Percentiles rank a stretch among this genome's conserved stretches.
Conservation (phyloP, 805 yeast species). For the Spathaspora arborariae region DNA sequence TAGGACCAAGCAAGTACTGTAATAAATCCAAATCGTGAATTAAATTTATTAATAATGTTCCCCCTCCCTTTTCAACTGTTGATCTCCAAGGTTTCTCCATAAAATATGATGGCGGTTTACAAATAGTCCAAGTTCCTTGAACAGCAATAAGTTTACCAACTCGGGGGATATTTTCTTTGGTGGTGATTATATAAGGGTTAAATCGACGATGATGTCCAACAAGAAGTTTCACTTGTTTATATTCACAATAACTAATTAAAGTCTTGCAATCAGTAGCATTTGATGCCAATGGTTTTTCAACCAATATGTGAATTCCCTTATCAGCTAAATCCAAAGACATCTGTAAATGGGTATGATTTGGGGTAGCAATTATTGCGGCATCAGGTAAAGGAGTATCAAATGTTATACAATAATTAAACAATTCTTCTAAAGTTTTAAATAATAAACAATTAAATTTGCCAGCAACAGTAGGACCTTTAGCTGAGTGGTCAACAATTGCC, state of each 20-base stretch:
- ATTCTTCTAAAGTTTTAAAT: slow-evolving; percentile 21
- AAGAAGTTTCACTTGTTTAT: slow-evolving; percentile 26
- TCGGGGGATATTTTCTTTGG: slow-evolving; percentile 28
- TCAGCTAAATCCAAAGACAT: slow-evolving; percentile 31
- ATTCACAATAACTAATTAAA: slow-evolving; percentile 23
- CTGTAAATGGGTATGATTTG: slow-evolving; percentile 38
- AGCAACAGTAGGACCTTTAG: slow-evolving; percentile 30
- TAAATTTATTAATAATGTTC: slow-evolving; percentile 37
- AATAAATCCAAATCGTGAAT: slow-evolving; percentile 41
- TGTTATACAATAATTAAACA: slow-evolving; percentile 22
- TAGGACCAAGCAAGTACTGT: slow-evolving; percentile 38
- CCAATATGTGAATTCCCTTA: slow-evolving; percentile 32
- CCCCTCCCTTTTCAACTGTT: slow-evolving; percentile 32
- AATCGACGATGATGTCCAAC: slow-evolving; percentile 43
- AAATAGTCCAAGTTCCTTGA: slow-evolving; percentile 40
- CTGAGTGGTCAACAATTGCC: slow-evolving; percentile 33
- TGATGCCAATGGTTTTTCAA: slow-evolving; percentile 39
- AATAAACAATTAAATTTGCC: slow-evolving; percentile 19
- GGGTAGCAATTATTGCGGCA: slow-evolving; percentile 41
- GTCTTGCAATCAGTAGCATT: slow-evolving; percentile 31
- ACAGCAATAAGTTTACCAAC: slow-evolving; percentile 34
- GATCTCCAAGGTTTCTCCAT: slow-evolving; percentile 38
- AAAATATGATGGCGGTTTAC: slow-evolving; percentile 33
- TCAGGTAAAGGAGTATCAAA: slow-evolving; percentile 23
- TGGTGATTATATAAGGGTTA: slow-evolving; percentile 37